Conservation (phyloP, 2,329 filamentous ascomycete species). For the Colletotrichum kahawae region DNA sequence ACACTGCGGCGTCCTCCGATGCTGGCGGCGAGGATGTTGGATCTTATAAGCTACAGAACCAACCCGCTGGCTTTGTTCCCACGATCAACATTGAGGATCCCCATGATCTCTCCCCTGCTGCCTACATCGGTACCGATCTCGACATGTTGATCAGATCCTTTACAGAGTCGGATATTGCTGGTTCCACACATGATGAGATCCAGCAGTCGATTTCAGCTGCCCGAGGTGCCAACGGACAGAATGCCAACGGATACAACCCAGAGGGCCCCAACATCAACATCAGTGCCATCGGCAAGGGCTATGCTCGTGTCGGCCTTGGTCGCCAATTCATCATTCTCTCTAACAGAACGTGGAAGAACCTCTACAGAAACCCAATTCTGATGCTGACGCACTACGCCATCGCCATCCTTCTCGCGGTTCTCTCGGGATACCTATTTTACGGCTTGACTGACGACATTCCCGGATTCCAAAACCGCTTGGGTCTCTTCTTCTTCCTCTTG, state of each 20-base stretch:
- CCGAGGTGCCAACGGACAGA: constrained; percentile 68
- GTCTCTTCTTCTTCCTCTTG: constrained; percentile 96
- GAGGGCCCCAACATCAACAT: constrained; percentile 54
- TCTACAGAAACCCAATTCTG: constrained; percentile 96
- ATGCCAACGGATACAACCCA: constrained; percentile 56
- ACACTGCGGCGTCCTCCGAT: constrained; percentile 68
- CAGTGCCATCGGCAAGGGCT: constrained; percentile 75
- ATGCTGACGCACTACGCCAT: constrained; percentile 99
- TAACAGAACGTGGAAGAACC: constrained; percentile 91
- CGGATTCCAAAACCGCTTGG: constrained; percentile 96
- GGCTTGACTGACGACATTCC: constrained; percentile 94
- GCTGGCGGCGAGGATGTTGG: constrained; percentile 55
- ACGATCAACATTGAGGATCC: constrained; percentile 73
- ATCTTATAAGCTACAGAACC: constrained; percentile 57
- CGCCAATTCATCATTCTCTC: constrained; percentile 91
- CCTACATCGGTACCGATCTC: constrained; percentile 74
- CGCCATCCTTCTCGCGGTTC: constrained; percentile 89
- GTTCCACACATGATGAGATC: constrained; percentile 79
- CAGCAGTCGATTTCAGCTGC: constrained; percentile 69
- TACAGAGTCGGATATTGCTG: constrained; percentile 77
- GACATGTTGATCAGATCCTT: constrained; percentile 83
- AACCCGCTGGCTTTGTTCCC: constrained; percentile 47
- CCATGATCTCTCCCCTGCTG: constrained; percentile 65
- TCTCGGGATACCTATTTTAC: constrained; percentile 95
- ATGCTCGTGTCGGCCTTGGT: constrained; percentile 78